Base-by-base conservation (phyloP, 352 stramenopile species). In the Pythium dissimile region DNA sequence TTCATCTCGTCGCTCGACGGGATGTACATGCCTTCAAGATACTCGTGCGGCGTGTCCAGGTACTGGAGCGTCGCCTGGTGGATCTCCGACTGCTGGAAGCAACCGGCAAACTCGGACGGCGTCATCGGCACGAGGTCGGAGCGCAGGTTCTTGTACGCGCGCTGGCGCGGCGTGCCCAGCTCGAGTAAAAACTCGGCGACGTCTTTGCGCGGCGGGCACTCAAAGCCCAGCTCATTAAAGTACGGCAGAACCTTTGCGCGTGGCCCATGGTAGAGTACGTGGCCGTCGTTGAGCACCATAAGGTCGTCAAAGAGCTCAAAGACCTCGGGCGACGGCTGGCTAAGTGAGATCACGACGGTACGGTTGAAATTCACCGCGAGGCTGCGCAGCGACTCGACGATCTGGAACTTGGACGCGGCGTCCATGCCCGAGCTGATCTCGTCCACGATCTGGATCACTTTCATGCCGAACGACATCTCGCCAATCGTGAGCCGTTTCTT, bases 341-440 rank as follows among this genome's bases (percentile, higher is more conserved):
- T 56, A 18, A 86, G 56, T 10, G 69, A 68, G 28, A 80, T 72
- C 6, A 83, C 69, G 11, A 80, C 64, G 3, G 72, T 86, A 2
- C 67, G 38, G 46, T 80, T 73, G 32, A 82, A 74, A 34, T 82
- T 74, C 15, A 59, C 53, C 0, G 74, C 78, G 2, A 73, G 62
- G 52, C 77, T 75, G 30, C 72, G 77, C 6, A 97, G 54, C 5
- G 86, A 71, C 42, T 91, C 84, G 50, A 88, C 81, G 51, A 98
- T 97, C 47, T 98, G 88, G 59, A 74, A 92, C 4, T 89, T 94
- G 9, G 86, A 91, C 2, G 80, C 66, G 32, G 71, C 65, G 68
- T 97, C 88, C 23, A 97, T 72, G 2, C 89, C 89, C n/a, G 85
- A 96, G 59, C 72, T 88, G 53, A 98, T 94, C 66, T 92, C 78